phyloP scores from a whole-genome alignment of 2,329 filamentous ascomycete genomes.

The Colletotrichum chrysophilum region DNA sequence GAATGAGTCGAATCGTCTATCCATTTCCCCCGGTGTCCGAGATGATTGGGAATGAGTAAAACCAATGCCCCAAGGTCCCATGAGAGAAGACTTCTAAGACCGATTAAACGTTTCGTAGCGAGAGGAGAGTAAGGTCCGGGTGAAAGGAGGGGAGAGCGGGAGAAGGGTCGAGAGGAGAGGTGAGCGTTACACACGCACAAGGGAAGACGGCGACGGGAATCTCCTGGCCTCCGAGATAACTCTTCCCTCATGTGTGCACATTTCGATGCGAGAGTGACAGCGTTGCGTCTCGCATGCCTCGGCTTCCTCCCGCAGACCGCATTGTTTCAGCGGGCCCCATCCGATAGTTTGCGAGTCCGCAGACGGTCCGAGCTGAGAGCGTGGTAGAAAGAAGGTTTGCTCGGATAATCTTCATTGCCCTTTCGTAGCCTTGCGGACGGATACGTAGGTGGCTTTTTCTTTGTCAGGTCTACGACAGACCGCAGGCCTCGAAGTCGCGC shows the following conservation, averaged over 20 bases:
- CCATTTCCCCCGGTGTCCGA: not conserved
- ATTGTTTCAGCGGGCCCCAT: constrained; percentile 11
- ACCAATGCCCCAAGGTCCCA: not conserved
- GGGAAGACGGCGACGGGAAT: not conserved
- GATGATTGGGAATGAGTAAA: not conserved
- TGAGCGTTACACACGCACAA: not conserved
- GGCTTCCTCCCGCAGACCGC: not conserved
- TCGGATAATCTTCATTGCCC: not conserved
- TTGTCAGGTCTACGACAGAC: constrained; percentile 46
- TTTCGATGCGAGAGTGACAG: not conserved
- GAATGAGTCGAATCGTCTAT: not conserved
- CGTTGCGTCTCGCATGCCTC: not conserved
- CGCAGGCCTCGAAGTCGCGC: constrained; percentile 81
- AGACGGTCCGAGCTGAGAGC: not conserved
- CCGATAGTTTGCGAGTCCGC: not conserved
- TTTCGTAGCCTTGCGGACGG: not conserved
- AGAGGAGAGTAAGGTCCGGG: not conserved
- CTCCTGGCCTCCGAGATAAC: not conserved
- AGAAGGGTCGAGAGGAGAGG: not conserved
- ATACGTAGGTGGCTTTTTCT: not conserved
- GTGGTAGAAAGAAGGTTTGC: not conserved
- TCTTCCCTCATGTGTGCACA: not conserved
- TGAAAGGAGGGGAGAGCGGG: not conserved
- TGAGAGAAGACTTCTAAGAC: not conserved
- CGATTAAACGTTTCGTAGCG: constrained; percentile 2